Evolutionary conservation across 805 yeast genomes (phyloP).

Genomic region (Nakazawaea sp.): DNA sequence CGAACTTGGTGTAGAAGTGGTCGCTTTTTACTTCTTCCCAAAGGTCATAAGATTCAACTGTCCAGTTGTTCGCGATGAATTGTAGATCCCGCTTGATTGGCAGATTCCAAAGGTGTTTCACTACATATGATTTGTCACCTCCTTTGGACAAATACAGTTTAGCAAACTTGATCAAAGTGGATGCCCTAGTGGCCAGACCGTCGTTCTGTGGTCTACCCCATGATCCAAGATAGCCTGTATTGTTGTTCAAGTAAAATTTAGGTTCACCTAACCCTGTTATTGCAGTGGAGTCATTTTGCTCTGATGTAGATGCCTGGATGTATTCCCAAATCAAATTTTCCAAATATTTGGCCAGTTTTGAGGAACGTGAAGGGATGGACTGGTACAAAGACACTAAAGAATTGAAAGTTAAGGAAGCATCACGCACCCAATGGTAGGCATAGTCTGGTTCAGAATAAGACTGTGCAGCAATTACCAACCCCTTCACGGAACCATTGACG

Average conservation of each 20-base stretch:
- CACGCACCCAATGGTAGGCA: conserved; percentile 9
- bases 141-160: conserved; percentile 4
- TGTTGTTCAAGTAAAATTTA: conserved; percentile 25
- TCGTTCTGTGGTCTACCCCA: conserved; percentile 45
- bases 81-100: conserved; percentile 32
- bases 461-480: conserved; percentile 8
- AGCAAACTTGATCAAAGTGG: conserved; percentile 7
- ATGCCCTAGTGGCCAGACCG: conserved; percentile 29
- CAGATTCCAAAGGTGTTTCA: conserved; percentile 1
- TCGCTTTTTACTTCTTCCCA: conserved; percentile 37
- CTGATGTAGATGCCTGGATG: conserved; percentile 1
- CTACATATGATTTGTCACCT: not conserved
- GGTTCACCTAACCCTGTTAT: conserved; percentile 36
- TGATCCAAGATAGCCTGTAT: conserved; percentile 1
- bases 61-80: conserved; percentile 29
- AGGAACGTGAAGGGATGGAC: not conserved
- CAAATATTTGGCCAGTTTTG: not conserved
- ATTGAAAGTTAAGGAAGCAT: conserved; percentile 7
- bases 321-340: conserved; percentile 10
- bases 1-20: conserved; percentile 29
- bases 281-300: conserved; percentile 2
- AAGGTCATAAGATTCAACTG: conserved; percentile 30
- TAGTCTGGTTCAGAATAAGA: conserved; percentile 5
- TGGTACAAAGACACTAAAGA: conserved; percentile 1
- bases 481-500: conserved; percentile 5